Evolutionary conservation across 495 filamentous ascomycete genomes (phyloP).

Genomic region (Choiromyces venosus): DNA sequence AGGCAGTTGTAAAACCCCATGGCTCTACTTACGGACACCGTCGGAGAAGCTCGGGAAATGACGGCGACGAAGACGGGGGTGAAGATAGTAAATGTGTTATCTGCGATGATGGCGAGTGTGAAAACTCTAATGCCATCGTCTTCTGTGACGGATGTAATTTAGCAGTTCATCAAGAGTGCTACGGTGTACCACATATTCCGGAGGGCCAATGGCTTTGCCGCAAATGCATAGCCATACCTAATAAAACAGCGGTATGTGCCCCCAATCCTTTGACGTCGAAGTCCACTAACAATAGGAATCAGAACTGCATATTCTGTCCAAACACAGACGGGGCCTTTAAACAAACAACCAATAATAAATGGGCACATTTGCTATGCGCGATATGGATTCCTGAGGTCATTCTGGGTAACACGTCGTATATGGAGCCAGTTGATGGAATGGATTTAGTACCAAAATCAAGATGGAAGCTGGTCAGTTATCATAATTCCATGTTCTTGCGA

Average conservation of each 20-base stretch:
- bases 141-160: conserved; percentile 98
- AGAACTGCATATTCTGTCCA: conserved; percentile 96
- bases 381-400: conserved; percentile 98
- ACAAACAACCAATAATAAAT: conserved; percentile 88
- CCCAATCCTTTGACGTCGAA: not conserved
- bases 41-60: conserved; percentile 63
- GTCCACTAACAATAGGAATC: not conserved
- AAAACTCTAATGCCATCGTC: conserved; percentile 99
- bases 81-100: conserved; percentile 97
- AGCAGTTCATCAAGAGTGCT: conserved; percentile 97
- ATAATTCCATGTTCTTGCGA: not conserved
- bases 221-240: conserved; percentile 91
- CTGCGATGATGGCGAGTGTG: conserved; percentile 96
- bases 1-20: conserved; percentile 92
- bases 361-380: conserved; percentile 93
- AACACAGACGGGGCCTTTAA: conserved; percentile 98
- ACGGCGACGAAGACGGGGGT: conserved; percentile 84
- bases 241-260: conserved; percentile 69
- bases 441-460: conserved; percentile 90
- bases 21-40: conserved; percentile 64
- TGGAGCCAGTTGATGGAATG: conserved; percentile 97
- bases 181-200: conserved; percentile 96
- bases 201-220: conserved; percentile 98
- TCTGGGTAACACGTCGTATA: conserved; percentile 91
- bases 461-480: conserved; percentile 63